Evolutionary conservation across 1,284 basidiomycete genomes (phyloP).

Genomic region (Boletus semigastroideus): DNA sequence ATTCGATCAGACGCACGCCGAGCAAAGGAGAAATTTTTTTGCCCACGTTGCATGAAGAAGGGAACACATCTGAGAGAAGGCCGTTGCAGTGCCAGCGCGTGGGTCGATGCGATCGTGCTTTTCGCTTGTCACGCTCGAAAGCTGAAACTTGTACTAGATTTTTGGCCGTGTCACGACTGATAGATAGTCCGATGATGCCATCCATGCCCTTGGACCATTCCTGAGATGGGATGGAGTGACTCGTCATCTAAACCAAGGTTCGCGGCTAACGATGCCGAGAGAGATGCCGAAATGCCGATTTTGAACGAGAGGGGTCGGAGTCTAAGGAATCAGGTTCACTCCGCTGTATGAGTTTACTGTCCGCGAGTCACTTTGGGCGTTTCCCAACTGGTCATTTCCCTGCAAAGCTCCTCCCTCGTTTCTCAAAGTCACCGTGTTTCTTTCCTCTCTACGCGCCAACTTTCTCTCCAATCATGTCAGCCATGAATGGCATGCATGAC

Average conservation of each 20-base stretch:
- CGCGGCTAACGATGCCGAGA: constrained; percentile 26
- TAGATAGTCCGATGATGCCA: too few relatives aligned
- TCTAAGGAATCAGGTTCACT: constrained; percentile 21
- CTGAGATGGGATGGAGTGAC: too few relatives aligned
- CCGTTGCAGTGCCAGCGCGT: neutral
- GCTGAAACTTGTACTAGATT: too few relatives aligned
- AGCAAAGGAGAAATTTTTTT: neutral
- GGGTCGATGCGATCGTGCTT: neutral
- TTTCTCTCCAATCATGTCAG: constrained; percentile 16
- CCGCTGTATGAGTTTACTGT: constrained; percentile 28
- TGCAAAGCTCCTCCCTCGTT: constrained; percentile 23
- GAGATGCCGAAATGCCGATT: constrained; percentile 28
- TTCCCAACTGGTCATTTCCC: constrained; percentile 32
- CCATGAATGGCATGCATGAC: constrained; percentile 50
- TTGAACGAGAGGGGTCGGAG: constrained; percentile 35
- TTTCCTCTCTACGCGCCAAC: constrained; percentile 6
- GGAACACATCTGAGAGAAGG: neutral
- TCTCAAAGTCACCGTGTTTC: constrained; percentile 11
- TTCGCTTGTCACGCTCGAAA: too few relatives aligned
- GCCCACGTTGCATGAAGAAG: neutral
- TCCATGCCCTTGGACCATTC: too few relatives aligned
- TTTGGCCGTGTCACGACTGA: too few relatives aligned
- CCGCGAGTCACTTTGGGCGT: constrained; percentile 29
- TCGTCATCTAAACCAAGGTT: constrained; percentile 25
- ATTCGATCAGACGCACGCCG: neutral